Evolutionary conservation across 306 rosid genomes (phyloP).

Genomic region (Myrica gale): DNA sequence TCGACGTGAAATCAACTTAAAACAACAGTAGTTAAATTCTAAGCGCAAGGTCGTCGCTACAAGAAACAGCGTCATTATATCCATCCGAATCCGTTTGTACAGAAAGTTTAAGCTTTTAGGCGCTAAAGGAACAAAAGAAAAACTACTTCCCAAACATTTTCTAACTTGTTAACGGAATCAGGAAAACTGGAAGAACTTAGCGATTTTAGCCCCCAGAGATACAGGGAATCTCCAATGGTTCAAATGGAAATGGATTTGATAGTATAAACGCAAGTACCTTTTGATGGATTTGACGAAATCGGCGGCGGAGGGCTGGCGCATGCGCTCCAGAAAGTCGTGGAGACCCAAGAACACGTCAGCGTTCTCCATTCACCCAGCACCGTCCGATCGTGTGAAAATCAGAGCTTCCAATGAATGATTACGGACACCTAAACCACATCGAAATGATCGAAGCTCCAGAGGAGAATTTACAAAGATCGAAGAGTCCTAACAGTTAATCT

Average conservation of each 20-base stretch:
- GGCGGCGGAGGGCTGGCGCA: constrained; percentile 94
- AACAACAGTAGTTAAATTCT: too few relatives aligned
- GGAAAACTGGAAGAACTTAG: background rate
- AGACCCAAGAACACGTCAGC: constrained; percentile 84
- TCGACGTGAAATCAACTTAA: too few relatives aligned
- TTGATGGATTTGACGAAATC: constrained; percentile 96
- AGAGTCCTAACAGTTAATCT: too few relatives aligned
- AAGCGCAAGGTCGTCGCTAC: too few relatives aligned
- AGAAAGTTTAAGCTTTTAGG: too few relatives aligned
- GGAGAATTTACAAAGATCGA: too few relatives aligned
- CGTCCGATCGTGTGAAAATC: constrained; percentile 6
- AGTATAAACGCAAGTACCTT: constrained; percentile 37
- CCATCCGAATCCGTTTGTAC: too few relatives aligned
- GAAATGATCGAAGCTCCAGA: too few relatives aligned
- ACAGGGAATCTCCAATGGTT: background rate
- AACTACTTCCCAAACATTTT: background rate
- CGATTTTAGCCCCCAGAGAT: background rate
- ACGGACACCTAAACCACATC: too few relatives aligned
- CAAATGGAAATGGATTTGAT: background rate
- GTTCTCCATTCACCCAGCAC: constrained; percentile 63
- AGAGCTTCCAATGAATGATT: background rate
- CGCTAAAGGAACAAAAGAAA: too few relatives aligned
- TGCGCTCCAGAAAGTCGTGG: constrained; percentile 91
- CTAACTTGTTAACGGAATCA: background rate
- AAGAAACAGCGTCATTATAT: too few relatives aligned